Evolutionary conservation across 176 grass and related monocot species (phyloP), one percentile per base, ranked within the genome.

Genomic region (Paspalum notatum): DNA sequence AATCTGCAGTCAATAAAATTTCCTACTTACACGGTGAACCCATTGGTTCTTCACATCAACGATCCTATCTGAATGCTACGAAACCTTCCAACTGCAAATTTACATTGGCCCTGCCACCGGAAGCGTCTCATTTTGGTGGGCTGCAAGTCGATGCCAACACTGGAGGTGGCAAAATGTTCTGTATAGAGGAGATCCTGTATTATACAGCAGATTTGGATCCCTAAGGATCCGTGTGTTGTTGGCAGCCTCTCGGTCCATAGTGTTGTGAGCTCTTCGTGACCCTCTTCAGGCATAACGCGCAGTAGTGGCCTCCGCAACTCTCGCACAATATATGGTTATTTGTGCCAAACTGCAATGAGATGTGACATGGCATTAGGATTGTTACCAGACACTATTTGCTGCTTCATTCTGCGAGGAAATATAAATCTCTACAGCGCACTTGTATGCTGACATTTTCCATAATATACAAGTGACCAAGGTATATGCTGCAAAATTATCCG

Each of bases 261-360:
- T 72, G 69, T 52, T 72, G 26, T 4, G 25, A 37, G 48, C 69
- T 53, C 16, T 38, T 53, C 26, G 5, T 18, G 9, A 72, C 69
- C 16, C 26, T 72, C 69, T 62, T 84, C 63, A 7, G 3, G 42
- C 82, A 77, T 53, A 68, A 58, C 7, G 62, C 62, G 47, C 72
- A 68, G 3, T 76, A 84, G 40, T 68, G 61, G 0, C 41, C 26
- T 10, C 63, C 49, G 51, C 82, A 84, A 68, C 61, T 26, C 5
- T 4, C 4, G 27, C 71, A 84, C 12, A 39, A 8, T 45, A 84
- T 68, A 44, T 84, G 72, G 38, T 76, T 84, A 20, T 76, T 84
- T 44, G 53, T 84, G 12, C 51, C 62, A 6, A 68, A 9, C 72
- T 84, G 60, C 42, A 2, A 21, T 64, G 53, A 24, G n/a, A 65